Evolutionary conservation across 192 early-diverging fungal species (phyloP), one percentile per base, ranked within the genome.

Genomic region (Tieghemiomyces parasiticus): DNA sequence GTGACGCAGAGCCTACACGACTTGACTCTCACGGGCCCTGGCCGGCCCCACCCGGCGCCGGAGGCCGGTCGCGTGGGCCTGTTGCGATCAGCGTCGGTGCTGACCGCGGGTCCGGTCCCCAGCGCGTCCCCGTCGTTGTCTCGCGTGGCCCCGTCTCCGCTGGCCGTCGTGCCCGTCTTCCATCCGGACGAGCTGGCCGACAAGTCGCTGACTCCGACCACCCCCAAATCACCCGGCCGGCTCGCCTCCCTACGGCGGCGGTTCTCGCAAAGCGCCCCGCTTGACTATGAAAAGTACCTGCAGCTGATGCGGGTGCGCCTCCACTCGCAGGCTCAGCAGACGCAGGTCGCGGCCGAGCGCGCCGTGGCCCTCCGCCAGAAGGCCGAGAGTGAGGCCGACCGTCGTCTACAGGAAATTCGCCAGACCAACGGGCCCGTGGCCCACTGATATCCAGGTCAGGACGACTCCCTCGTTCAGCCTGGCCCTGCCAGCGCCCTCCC

Each of bases 211-310:
- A 34, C 12, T 14, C 24, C 20, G 19, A 35, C 54, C 32, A 16
- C 20, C 24, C 32, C 54, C 19, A 34, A 4, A 30, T 34, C 54
- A 16, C 30, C 54, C 32, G 54, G 54, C 4, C 54, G 29, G 8
- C 54, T 56, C 29, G 54, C 54, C 54, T 28, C 20, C 30, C 54
- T 56, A 14, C 20, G 29, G 20, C 54, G 54, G 16, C 9, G 54
- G 31, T 56, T 56, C 54, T 56, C 54, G 4, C 54, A 56, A 3
- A 56, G 54, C 24, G 16, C 28, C 30, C 54, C 54, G 20, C 31
- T 56, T 14, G 54, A 56, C 33, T 56, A 56, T 24, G 54, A 56
- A 34, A 56, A 56, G 24, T 56, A 56, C 34, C 54, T 56, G 29
- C 54, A 56, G 31, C 16, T 56, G 30, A 56, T 56, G 54, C 54